Base-by-base conservation (phyloP, 306 rosid species). In the Herpetospermum pedunculosum region DNA sequence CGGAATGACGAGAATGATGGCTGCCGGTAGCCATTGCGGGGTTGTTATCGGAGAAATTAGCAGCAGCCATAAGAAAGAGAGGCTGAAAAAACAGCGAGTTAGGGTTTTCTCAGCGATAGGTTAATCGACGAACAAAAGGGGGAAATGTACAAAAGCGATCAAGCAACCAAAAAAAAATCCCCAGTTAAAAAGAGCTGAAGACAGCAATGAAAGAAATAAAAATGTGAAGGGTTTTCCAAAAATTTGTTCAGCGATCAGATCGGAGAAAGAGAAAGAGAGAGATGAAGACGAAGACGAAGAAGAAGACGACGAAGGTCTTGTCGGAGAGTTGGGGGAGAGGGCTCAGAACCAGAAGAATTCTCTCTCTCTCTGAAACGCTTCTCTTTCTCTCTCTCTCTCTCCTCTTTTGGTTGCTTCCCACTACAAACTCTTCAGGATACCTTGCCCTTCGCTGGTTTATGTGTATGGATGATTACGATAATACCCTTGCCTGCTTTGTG, bases 161-260 rank as follows among this genome's bases (percentile, higher is more conserved):
- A 77, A n/a, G n/a, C n/a, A n/a, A n/a, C n/a, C n/a, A n/a, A n/a
- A n/a, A n/a, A n/a, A 21, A 73, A 79, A 14, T 1, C 0, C 15
- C 60, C 7, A 58, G 65, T 29, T 28, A 2, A 52, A 81, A 37
- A 74, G 43, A n/a, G n/a, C n/a, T n/a, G n/a, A n/a, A n/a, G n/a
- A n/a, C 32, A 2, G 53, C 4, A 19, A 70, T 23, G n/a, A 64
- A 64, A 26, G 55, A 72, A 23, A 13, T 21, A 16, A 26, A 43
- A 59, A 63, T 49, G 65, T 74, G 50, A 23, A 50, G 58, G 79
- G 75, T 77, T 73, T 86, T 85, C 87, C 88, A 87, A 87, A 85
- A 81, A 35, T 82, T 29, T n/a, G n/a, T n/a, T 28, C 75, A 46
- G 82, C 91, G 92, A 91, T 87, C 91, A 44, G 83, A 89, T 84